Conservation (phyloP, 306 rosid species). For the Canavalia ensiformis region DNA sequence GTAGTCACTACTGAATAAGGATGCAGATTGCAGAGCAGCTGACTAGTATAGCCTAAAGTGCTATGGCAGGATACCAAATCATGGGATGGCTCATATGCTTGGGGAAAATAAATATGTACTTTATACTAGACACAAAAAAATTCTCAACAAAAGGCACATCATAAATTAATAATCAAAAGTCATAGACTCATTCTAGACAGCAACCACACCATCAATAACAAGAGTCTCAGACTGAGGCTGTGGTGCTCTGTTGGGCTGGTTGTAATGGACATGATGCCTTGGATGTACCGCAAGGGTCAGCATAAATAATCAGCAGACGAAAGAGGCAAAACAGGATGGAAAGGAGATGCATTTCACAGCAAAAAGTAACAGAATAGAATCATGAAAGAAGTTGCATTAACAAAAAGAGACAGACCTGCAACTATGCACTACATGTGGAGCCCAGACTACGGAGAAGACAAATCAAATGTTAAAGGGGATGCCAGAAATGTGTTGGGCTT, state of each 20-base stretch:
- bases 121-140: too few relatives aligned
- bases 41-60: not conserved
- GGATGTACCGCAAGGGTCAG: not conserved
- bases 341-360: not conserved
- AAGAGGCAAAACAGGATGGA: conserved; percentile 5
- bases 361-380: not conserved
- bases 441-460: not conserved
- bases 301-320: not conserved
- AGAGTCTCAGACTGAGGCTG: not conserved
- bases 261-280: not conserved
- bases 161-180: not conserved
- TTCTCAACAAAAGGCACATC: not conserved
- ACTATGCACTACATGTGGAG: not conserved
- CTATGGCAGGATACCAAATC: not conserved
- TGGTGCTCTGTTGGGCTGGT: not conserved
- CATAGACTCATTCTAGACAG: not conserved
- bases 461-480: not conserved
- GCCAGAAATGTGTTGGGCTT: not conserved
- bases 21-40: not conserved
- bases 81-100: not conserved
- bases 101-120: not conserved
- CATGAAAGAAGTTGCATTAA: not conserved
- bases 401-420: not conserved
- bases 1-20: not conserved
- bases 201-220: not conserved